phyloP scores from a whole-genome alignment of 2,329 filamentous ascomycete genomes.

The Aspergillus puulaauensis region DNA sequence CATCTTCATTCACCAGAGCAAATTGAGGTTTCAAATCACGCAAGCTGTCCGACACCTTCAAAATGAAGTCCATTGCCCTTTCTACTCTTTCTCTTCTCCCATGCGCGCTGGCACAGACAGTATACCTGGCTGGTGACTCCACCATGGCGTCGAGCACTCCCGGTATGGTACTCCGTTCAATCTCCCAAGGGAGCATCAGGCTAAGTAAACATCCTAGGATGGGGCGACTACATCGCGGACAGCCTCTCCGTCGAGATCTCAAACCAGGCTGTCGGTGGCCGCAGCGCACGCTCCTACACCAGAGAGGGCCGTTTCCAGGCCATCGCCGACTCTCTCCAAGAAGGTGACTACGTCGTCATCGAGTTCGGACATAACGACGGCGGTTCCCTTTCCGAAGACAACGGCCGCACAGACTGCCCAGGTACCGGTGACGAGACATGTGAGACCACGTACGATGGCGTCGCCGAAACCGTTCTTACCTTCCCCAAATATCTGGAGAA shows the following conservation, averaged over 20 bases:
- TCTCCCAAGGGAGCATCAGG: neutral
- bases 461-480: constrained; percentile 58
- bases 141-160: constrained; percentile 30
- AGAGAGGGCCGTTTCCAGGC: constrained; percentile 64
- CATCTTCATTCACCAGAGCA: neutral
- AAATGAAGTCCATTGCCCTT: constrained; percentile 22
- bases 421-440: constrained; percentile 57
- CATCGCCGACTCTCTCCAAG: constrained; percentile 53
- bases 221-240: constrained; percentile 62
- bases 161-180: constrained; percentile 16
- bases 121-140: constrained; percentile 37
- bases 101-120: constrained; percentile 22
- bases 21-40: neutral
- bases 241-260: constrained; percentile 51
- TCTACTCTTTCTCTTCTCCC: constrained; percentile 23
- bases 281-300: constrained; percentile 65
- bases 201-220: constrained; percentile 45
- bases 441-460: constrained; percentile 52
- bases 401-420: constrained; percentile 60
- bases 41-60: neutral
- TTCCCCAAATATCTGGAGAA: constrained; percentile 61
- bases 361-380: constrained; percentile 75
- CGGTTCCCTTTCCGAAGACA: constrained; percentile 58
- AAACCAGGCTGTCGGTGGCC: constrained; percentile 66
- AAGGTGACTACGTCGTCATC: constrained; percentile 67